A percentile compares a stretch with the other conserved stretches of the same genome.
phyloP scores from a whole-genome alignment of 108 stramenopile species.

The Stephanodiscus triporus region DNA sequence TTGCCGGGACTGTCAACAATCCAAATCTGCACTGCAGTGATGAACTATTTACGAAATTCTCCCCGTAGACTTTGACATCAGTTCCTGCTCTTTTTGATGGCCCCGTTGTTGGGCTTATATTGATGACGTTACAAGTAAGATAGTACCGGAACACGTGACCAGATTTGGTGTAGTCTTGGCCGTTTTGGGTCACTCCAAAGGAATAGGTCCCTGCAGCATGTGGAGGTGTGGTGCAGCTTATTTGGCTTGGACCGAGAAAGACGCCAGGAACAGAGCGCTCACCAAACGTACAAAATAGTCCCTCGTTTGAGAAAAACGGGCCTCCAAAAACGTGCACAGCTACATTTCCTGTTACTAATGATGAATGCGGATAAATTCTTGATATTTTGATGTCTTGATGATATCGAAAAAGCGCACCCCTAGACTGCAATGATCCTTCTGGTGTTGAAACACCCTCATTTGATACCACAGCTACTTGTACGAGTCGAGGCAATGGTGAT shows the following conservation, averaged over 20 bases:
- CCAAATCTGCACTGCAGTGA: constrained; percentile 68
- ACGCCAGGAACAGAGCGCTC: constrained; percentile 42
- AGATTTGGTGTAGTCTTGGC: constrained; percentile 68
- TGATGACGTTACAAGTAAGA: constrained; percentile 31
- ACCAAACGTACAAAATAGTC: constrained; percentile 69
- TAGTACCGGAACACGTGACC: constrained; percentile 55
- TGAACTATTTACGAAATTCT: constrained; percentile 65
- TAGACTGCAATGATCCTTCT: constrained; percentile 17
- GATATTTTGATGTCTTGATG: constrained; percentile 44
- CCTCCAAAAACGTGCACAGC: constrained; percentile 64
- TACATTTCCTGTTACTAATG: constrained; percentile 63
- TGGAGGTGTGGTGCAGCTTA: constrained; percentile 67
- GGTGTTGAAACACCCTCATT: constrained; percentile 15
- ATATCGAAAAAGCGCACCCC: constrained; percentile 52
- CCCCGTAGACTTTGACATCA: constrained; percentile 59
- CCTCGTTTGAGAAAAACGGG: constrained; percentile 47
- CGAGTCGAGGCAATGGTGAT: constrained; percentile 4
- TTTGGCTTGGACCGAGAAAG: constrained; percentile 38
- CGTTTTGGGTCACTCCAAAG: constrained; percentile 69
- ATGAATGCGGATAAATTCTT: constrained; percentile 49
- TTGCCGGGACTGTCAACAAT: constrained; percentile 49
- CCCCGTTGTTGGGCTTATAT: constrained; percentile 53
- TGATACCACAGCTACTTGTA: constrained; percentile 5
- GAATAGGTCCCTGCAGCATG: constrained; percentile 53
- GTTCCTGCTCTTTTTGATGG: constrained; percentile 64